These are phyloP conservation scores for Suillus variegatus DNA, from an alignment of 768 basidiomycete species.

Conservation along the genomic window DNA sequence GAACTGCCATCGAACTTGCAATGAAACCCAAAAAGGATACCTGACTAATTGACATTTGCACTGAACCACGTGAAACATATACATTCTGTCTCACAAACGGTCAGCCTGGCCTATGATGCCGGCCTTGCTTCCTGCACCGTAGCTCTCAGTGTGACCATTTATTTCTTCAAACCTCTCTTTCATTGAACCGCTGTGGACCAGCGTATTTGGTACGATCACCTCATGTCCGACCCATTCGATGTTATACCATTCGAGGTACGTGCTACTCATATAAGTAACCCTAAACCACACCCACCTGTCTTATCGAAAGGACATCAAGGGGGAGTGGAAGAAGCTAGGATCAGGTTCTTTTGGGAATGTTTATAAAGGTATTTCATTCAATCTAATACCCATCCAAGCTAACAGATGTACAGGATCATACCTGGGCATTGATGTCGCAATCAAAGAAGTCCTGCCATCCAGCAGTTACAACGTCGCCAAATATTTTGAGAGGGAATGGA, in stretches of 20 bases:
- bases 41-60: background rate
- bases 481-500: slow-evolving; percentile 99
- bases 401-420: slow-evolving; percentile 62
- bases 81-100: slow-evolving; percentile 1
- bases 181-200: background rate
- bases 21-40: background rate
- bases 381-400: slow-evolving; percentile 16
- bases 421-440: slow-evolving; percentile 94
- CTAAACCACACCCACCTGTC: slow-evolving; percentile 7
- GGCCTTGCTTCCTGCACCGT: background rate
- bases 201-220: background rate
- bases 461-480: slow-evolving; percentile 93
- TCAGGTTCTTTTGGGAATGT: slow-evolving; percentile 94
- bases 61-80: background rate
- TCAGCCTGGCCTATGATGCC: background rate
- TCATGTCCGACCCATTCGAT: slow-evolving; percentile 75
- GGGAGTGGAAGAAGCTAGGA: slow-evolving; percentile 86
- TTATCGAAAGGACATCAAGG: slow-evolving; percentile 72
- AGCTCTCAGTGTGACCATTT: background rate
- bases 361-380: slow-evolving; percentile 63
- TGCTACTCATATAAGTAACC: slow-evolving; percentile 7
- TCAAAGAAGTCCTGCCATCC: slow-evolving; percentile 94
- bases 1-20: background rate
- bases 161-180: background rate
- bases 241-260: slow-evolving; percentile 83